Base-by-base conservation (phyloP, 2,329 filamentous ascomycete genomes). In the Aspergillus viridinutans region DNA sequence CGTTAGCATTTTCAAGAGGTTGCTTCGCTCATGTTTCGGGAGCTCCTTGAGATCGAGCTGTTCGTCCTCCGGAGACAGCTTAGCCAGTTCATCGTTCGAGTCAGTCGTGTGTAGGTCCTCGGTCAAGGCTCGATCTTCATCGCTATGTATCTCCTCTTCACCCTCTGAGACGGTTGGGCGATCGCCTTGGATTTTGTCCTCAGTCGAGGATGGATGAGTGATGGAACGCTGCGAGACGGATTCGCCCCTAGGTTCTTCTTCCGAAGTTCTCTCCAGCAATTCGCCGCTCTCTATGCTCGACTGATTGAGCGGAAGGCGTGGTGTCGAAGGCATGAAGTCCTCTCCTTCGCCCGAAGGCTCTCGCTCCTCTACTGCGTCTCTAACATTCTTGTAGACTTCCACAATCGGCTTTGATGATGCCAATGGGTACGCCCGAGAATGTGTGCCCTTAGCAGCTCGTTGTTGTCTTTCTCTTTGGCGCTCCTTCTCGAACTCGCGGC, bases 361-460 rank as follows among this genome's bases (percentile, higher is more conserved):
- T 51, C 85, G 84, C 69, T 96, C 92, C 64, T 92, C 89, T 10
- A 97, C 92, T 21, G 95, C 94, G 72, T 97, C 92, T 56, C 92
- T 88, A 4, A 96, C 90, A 72, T 96, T 91, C 64, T 90, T 89
- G 71, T 97, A 99, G 8, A 99, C 92, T 72, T 97, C 90, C 17
- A 99, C 92, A 58, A 95, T 93, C 6, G 94, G 92, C 67, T 92
- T 94, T n/a, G 93, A 95, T 20, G 91, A 92, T 43, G 92, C 90
- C 62, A 94, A 85, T 21, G 94, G 93, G 70, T 93, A 93, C 0
- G 91, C 90, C 60, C 92, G 85, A 14, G 90, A 90, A 71, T 85
- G 84, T 47, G 85, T 83, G 69, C 89, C 86, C 68, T 87, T 91
- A 49, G 90, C 89, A 26, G 90, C 90, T 58, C 90, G 68, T 71